Evolutionary conservation across 2,329 filamentous ascomycete species (phyloP).

Genomic region (Beauveria bassiana): DNA sequence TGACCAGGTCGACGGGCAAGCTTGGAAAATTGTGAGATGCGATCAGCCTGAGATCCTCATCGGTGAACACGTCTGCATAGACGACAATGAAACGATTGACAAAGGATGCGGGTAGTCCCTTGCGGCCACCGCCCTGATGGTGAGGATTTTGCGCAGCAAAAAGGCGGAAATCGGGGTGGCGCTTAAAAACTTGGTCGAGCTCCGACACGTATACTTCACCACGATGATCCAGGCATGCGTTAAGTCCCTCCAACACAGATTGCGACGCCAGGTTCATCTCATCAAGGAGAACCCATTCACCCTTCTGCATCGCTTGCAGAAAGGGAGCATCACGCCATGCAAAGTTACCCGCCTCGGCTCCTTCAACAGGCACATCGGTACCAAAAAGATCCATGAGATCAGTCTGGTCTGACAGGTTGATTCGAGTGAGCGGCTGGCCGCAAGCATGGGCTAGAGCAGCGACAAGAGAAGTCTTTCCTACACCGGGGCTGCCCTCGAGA

Average conservation of each 20-base stretch:
- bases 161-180: constrained; percentile 83
- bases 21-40: constrained; percentile 68
- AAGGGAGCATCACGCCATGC: constrained; percentile 95
- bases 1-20: constrained; percentile 51
- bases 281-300: constrained; percentile 92
- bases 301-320: constrained; percentile 89
- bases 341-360: constrained; percentile 83
- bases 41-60: constrained; percentile 74
- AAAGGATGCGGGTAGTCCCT: constrained; percentile 89
- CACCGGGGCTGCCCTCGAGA: constrained; percentile 93
- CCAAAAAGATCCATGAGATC: constrained; percentile 97
- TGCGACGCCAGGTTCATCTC: constrained; percentile 99
- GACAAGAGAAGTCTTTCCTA: constrained; percentile 93
- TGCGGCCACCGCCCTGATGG: constrained; percentile 90
- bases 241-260: constrained; percentile 90
- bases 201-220: constrained; percentile 95
- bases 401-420: constrained; percentile 96
- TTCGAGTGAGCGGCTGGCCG: constrained; percentile 77
- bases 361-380: constrained; percentile 90
- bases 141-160: constrained; percentile 98
- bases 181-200: constrained; percentile 85
- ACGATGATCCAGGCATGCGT: constrained; percentile 92
- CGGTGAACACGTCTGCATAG: constrained; percentile 83
- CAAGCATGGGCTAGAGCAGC: constrained; percentile 74
- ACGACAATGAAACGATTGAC: constrained; percentile 98